phyloP scores from a whole-genome alignment of 2,329 filamentous ascomycete species.

The Chalara sp. region DNA sequence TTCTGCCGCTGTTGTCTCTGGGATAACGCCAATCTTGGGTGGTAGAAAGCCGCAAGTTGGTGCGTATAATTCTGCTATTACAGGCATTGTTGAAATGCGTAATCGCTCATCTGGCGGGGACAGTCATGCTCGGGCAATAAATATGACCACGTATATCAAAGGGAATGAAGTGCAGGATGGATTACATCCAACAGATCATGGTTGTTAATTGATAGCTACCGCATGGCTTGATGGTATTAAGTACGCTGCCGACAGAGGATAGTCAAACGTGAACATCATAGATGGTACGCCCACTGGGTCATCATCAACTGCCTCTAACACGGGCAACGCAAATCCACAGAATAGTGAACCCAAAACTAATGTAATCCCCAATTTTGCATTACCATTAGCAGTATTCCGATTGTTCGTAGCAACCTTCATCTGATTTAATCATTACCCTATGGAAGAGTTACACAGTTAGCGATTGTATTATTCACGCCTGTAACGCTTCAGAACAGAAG shows the following conservation, averaged over 20 bases:
- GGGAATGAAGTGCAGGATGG: constrained; percentile 8
- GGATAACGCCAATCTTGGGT: constrained; percentile 22
- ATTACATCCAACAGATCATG: constrained; percentile 15
- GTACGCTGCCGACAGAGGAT: constrained; percentile 1
- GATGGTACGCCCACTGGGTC: background rate
- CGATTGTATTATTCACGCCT: too few relatives aligned
- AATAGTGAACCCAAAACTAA: too few relatives aligned
- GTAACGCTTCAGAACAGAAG: too few relatives aligned
- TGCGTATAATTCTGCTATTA: constrained; percentile 13
- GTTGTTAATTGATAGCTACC: constrained; percentile 13
- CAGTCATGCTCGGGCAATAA: constrained; percentile 6
- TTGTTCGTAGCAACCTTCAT: too few relatives aligned
- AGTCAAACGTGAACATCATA: constrained; percentile 1
- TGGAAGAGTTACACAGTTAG: too few relatives aligned
- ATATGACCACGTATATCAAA: constrained; percentile 9
- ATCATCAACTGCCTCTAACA: too few relatives aligned
- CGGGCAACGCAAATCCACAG: too few relatives aligned
- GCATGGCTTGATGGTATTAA: constrained; percentile 9
- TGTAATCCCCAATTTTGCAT: too few relatives aligned
- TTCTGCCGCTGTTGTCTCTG: constrained; percentile 30
- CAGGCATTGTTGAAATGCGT: constrained; percentile 8
- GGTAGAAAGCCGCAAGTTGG: background rate
- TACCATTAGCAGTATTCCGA: too few relatives aligned
- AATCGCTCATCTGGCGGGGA: background rate
- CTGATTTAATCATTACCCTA: too few relatives aligned